A percentile compares a stretch with the other conserved stretches of the same genome.
phyloP scores from a whole-genome alignment of 305 asterid species.

The Solanum hybrid region DNA sequence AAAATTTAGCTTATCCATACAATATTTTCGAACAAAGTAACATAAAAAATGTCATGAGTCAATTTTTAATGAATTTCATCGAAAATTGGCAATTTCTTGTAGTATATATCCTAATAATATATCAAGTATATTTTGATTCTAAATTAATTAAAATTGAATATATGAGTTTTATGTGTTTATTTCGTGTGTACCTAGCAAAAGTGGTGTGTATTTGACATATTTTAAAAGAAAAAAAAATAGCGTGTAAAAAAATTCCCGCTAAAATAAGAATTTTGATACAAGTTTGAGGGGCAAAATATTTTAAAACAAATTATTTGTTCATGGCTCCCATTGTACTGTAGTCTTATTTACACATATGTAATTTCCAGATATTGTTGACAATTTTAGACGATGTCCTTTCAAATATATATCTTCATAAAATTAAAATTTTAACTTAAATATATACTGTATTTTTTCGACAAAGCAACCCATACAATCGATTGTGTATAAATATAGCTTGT shows the following conservation, averaged over 20 bases:
- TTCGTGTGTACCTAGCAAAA: not conserved
- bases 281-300: not conserved
- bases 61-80: not conserved
- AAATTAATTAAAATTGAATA: not conserved
- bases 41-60: accelerated
- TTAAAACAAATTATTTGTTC: not conserved
- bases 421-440: not conserved
- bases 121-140: not conserved
- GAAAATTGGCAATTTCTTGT: not conserved
- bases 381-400: not conserved
- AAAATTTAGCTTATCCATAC: not conserved
- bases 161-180: not conserved
- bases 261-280: not conserved
- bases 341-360: not conserved
- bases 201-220: not conserved
- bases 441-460: not conserved
- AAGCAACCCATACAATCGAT: not conserved
- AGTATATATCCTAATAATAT: not conserved
- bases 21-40: not conserved
- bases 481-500: not conserved
- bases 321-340: not conserved
- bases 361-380: not conserved
- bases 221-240: not conserved
- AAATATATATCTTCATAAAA: no score
- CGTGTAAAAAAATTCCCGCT: not conserved